A percentile compares a stretch with the other conserved stretches of the same genome.
Evolutionary conservation across 371 early-diverging fungal genomes (phyloP).

Genomic region (Parasitella parasitica): DNA sequence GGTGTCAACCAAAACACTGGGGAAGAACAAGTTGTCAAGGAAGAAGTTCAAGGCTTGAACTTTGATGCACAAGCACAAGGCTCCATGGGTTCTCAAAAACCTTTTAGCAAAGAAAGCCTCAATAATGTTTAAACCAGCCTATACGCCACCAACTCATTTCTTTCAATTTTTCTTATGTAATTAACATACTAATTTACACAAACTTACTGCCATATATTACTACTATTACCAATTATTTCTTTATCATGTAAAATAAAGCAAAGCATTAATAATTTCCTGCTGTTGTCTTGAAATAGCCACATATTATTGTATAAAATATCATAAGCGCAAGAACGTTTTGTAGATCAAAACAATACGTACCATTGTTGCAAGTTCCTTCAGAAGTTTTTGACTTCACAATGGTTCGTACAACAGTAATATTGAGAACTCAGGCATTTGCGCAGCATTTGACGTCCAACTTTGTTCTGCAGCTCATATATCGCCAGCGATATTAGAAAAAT

Average conservation of each 20-base stretch:
- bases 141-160: not conserved
- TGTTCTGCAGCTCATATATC: too few species aligned
- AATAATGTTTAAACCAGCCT: slow-evolving; percentile 14
- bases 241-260: not conserved
- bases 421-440: too few species aligned
- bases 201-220: too few species aligned
- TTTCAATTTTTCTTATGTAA: not conserved
- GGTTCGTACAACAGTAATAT: too few species aligned
- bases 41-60: slow-evolving; percentile 34
- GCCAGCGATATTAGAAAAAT: too few species aligned
- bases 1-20: slow-evolving; percentile 39
- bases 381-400: too few species aligned
- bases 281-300: too few species aligned
- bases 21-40: slow-evolving; percentile 20
- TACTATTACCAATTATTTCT: not conserved
- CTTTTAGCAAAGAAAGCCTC: slow-evolving; percentile 17
- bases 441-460: too few species aligned
- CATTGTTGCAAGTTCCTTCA: too few species aligned
- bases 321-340: too few species aligned
- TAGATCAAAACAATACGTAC: too few species aligned
- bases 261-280: not conserved
- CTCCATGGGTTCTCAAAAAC: slow-evolving; percentile 20
- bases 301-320: too few species aligned
- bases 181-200: not conserved
- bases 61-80: slow-evolving; percentile 24